phyloP scores from a whole-genome alignment of 2,329 filamentous ascomycete genomes.

The Decorospora gaudefroyi region DNA sequence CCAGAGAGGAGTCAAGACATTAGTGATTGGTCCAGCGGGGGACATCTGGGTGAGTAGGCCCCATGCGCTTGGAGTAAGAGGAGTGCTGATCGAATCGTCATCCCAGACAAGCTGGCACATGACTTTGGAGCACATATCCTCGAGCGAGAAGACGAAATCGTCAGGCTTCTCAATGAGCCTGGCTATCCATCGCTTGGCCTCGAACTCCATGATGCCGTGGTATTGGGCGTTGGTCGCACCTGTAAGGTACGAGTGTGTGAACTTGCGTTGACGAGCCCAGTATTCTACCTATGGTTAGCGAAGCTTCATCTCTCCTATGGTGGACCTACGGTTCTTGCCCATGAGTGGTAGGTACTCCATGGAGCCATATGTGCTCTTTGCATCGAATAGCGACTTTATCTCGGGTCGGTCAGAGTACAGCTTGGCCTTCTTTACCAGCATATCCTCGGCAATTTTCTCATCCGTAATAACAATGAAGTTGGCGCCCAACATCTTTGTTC shows the following conservation, averaged over 20 bases:
- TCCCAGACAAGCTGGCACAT: slow-evolving; percentile 62
- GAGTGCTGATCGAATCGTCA: slow-evolving; percentile 54
- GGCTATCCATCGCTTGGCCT: slow-evolving; percentile 59
- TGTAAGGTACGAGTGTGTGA: slow-evolving; percentile 58
- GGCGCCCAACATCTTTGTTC: slow-evolving; percentile 47
- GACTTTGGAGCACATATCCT: slow-evolving; percentile 63
- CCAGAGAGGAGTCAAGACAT: slow-evolving; percentile 60
- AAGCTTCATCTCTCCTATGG: background rate
- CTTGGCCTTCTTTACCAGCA: slow-evolving; percentile 58
- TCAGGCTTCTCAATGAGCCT: slow-evolving; percentile 57
- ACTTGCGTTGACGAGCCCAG: slow-evolving; percentile 60
- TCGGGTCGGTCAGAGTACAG: slow-evolving; percentile 58
- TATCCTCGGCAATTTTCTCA: slow-evolving; percentile 58
- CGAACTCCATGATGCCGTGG: slow-evolving; percentile 57
- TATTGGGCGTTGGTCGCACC: slow-evolving; percentile 53
- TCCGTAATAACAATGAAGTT: slow-evolving; percentile 57
- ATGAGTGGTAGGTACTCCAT: slow-evolving; percentile 62
- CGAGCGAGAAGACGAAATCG: slow-evolving; percentile 56
- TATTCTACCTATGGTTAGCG: slow-evolving; percentile 49
- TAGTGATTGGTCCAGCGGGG: slow-evolving; percentile 62
- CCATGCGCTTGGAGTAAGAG: slow-evolving; percentile 59
- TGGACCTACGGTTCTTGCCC: slow-evolving; percentile 58
- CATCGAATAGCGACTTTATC: slow-evolving; percentile 58
- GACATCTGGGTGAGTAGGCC: slow-evolving; percentile 63
- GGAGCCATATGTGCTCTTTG: slow-evolving; percentile 59